Base-by-base conservation (phyloP, 2,329 filamentous ascomycete species). In the Shiraia bambusicola region DNA sequence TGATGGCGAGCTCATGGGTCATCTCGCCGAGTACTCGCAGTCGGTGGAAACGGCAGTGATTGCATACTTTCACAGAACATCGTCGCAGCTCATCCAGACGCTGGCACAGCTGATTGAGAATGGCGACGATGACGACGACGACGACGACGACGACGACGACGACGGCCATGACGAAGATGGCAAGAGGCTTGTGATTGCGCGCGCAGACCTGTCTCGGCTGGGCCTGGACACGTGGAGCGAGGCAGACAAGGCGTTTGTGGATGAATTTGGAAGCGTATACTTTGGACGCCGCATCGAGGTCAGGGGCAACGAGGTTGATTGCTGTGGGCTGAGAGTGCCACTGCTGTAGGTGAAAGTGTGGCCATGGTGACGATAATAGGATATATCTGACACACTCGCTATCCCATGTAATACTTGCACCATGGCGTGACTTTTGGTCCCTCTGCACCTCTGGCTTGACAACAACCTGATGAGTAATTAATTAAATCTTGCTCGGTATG, bases 1-100 rank as follows among this genome's bases (percentile, higher is more conserved):
- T 19, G 74, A 77, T 43, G 65, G 67, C 13, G 66, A 69, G 39
- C 54, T 76, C 2, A 58, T 76, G 10, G 67, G 69, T 26, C 69
- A 76, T 43, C 50, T 74, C 17, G 65, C 69, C 5, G 67, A 60
- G 25, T 63, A 66, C 34, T 72, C 76, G n/a, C 69, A 72, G 28
- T 53, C 49, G 22, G 26, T 79, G 9, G 85, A 90, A 60, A 82
- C 88, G 47, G 80, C 84, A 28, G 79, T 89, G 36, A 87, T 91
- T 40, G 84, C 86, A 1, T 93, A 90, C 66, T 92, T 92, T 66
- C 87, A 91, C 67, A 81, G 87, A 1, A 74, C 89, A 37, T 90
- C 87, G 0, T 78, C 80, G 2, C 75, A 80, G 54, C 76, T 88
- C 30, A 69, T 92, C 15, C 76, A 76, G 1, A 77, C 79, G 3